phyloP scores from a whole-genome alignment of 176 grass and related monocot genomes.

The Calamus simplicifolius region DNA sequence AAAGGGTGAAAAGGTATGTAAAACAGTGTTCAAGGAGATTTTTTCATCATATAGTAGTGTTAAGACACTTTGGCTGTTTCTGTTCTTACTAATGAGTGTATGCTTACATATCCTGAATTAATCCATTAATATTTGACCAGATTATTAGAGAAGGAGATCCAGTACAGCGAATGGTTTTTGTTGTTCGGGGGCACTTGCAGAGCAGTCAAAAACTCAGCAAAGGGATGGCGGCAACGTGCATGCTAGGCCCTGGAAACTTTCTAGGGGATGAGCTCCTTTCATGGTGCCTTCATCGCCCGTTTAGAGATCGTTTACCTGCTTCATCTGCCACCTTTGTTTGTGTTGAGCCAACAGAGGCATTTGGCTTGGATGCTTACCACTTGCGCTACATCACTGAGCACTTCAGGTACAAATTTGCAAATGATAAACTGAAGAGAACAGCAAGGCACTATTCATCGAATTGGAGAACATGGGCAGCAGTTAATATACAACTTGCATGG shows the following conservation, averaged over 20 bases:
- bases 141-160: conserved; percentile 93
- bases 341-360: conserved; percentile 66
- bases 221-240: conserved; percentile 66
- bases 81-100: too few relatives aligned
- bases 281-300: conserved; percentile 79
- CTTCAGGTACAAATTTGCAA: conserved; percentile 93
- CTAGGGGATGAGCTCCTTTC: conserved; percentile 96
- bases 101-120: too few relatives aligned
- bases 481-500: conserved; percentile 98
- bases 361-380: conserved; percentile 59
- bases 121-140: conserved; percentile 3
- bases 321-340: conserved; percentile 87
- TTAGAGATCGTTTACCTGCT: conserved; percentile 58
- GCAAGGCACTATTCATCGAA: conserved; percentile 91
- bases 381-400: conserved; percentile 95
- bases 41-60: too few relatives aligned
- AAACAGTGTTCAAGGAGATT: background rate
- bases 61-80: too few relatives aligned
- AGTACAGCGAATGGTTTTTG: conserved; percentile 94
- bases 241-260: conserved; percentile 60
- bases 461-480: conserved; percentile 91
- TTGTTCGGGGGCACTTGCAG: conserved; percentile 61
- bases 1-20: conserved; percentile 62
- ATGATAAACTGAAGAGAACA: conserved; percentile 78
- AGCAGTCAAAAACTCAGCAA: conserved; percentile 79